Percentiles rank a stretch among this genome's conserved stretches.
phyloP scores from a whole-genome alignment of 345 rosid species.

The Salix purpurea region DNA sequence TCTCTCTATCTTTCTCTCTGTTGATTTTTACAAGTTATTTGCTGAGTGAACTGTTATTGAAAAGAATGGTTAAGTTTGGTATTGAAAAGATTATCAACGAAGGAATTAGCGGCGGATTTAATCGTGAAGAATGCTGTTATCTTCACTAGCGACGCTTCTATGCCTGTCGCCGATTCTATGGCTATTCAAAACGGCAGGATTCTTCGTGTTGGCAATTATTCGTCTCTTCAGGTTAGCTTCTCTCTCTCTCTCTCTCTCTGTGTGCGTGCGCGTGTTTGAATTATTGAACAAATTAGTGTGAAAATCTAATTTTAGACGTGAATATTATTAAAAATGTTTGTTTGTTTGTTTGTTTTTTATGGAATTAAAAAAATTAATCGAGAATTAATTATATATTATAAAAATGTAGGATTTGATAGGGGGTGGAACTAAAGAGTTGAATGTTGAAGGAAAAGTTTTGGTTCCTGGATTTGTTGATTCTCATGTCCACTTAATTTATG shows the following conservation, averaged over 20 bases:
- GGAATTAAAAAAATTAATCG: neutral
- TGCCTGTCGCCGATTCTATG: conserved; percentile 71
- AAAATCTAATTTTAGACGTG: neutral
- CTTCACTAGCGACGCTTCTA: conserved; percentile 65
- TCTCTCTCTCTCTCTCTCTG: neutral
- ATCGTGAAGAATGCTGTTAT: conserved; percentile 64
- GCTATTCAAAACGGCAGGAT: conserved; percentile 67
- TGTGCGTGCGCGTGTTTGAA: neutral
- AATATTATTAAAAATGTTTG: neutral
- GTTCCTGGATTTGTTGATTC: conserved; percentile 95
- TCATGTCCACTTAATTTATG: conserved; percentile 70
- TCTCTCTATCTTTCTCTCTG: neutral
- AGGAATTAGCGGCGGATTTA: conserved; percentile 46
- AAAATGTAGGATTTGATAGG: conserved; percentile 51
- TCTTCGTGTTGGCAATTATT: conserved; percentile 61
- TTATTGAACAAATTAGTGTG: neutral
- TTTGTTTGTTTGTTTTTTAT: neutral
- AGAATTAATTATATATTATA: neutral
- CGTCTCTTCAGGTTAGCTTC: conserved; percentile 54
- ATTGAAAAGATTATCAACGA: conserved; percentile 21
- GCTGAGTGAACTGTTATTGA: too few relatives aligned
- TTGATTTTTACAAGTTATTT: too few relatives aligned
- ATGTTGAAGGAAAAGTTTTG: conserved; percentile 72
- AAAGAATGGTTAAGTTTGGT: conserved; percentile 52
- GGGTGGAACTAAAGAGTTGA: conserved; percentile 48